Conservation (phyloP, 306 rosid genomes). For the Vachellia pachyceras region DNA sequence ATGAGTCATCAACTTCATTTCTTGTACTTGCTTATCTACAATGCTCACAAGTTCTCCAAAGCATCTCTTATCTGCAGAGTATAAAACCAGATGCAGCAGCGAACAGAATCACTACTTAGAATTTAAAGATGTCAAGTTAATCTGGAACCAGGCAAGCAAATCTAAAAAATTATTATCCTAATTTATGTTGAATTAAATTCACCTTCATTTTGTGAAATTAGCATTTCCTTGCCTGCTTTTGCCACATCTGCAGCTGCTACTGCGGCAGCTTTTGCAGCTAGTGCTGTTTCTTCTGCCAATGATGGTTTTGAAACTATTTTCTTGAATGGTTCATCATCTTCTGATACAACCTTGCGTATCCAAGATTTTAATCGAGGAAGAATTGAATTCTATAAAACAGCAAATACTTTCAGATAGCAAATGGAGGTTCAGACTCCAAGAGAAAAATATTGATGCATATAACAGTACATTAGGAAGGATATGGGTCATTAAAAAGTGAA, state of each 20-base stretch:
- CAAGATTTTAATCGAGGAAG: slow-evolving; percentile 80
- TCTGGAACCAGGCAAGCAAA: neutral
- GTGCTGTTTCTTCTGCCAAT: slow-evolving; percentile 71
- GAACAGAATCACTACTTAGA: slow-evolving; percentile 26
- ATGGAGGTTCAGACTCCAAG: slow-evolving; percentile 28
- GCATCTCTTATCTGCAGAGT: slow-evolving; percentile 58
- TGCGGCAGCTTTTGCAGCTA: slow-evolving; percentile 87
- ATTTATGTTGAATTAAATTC: slow-evolving; percentile 30
- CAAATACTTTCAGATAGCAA: slow-evolving; percentile 25
- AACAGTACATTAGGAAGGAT: slow-evolving; percentile 19
- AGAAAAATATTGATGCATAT: neutral
- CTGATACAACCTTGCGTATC: slow-evolving; percentile 74
- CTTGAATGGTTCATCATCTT: slow-evolving; percentile 51
- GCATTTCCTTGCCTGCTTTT: slow-evolving; percentile 72
- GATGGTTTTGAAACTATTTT: slow-evolving; percentile 58
- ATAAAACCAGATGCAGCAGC: slow-evolving; percentile 38
- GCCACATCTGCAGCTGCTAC: slow-evolving; percentile 83
- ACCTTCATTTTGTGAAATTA: slow-evolving; percentile 73
- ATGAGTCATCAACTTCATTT: slow-evolving; percentile 81
- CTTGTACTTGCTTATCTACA: slow-evolving; percentile 71
- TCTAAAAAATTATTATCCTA: slow-evolving; percentile 7
- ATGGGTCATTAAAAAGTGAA: slow-evolving; percentile 21
- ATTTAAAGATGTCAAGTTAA: slow-evolving; percentile 19
- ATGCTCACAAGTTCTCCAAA: slow-evolving; percentile 56
- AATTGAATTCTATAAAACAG: slow-evolving; percentile 62